Evolutionary conservation across 208 protist species (phyloP), one percentile per base, ranked within the genome.

Genomic region (Crithidia expoeki): DNA sequence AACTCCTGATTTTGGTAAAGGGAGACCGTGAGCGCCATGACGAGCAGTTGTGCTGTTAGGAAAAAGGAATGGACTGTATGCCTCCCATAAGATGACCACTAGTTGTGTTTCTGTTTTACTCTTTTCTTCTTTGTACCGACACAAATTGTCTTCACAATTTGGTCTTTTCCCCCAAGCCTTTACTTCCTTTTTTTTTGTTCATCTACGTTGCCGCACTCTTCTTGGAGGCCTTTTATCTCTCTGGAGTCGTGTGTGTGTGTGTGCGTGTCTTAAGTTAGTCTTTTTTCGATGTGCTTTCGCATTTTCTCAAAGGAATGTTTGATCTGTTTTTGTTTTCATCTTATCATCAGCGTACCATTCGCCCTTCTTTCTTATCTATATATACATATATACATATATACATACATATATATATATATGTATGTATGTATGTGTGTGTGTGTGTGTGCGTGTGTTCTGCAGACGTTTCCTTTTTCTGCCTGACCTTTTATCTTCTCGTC

Each of bases 251-350:
- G 7, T 51, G 9, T 68, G 14, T 32, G 55, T 42, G 25, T 42
- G 6, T 19, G 33, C 42, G 25, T 58, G 34, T 27, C 9, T 38
- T 46, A 17, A 23, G 25, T 58, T 30, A 56, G 51, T 27, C 25
- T n/a, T 66, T 59, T 66, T 67, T 59, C 33, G 47, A 60, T 65
- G 4, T 30, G 7, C 49, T 32, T 53, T 53, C 49, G 2, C 9
- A 5, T 53, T 30, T 16, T 55, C 55, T 21, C 25, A 6, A 16
- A 2, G 11, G 10, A 55, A 56, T 57, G 7, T 30, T 23, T 42
- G 25, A 53, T 49, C 32, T 63, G 65, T 63, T 68, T 51, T 79
- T 17, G 28, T 10, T 40, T 28, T 64, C 21, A 38, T 14, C 69
- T 50, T 61, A 10, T 55, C 58, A 21, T 7, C 33, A 34, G n/a